Base-by-base conservation (phyloP, 2,329 filamentous ascomycete genomes). In the Magnaporthiopsis poae region DNA sequence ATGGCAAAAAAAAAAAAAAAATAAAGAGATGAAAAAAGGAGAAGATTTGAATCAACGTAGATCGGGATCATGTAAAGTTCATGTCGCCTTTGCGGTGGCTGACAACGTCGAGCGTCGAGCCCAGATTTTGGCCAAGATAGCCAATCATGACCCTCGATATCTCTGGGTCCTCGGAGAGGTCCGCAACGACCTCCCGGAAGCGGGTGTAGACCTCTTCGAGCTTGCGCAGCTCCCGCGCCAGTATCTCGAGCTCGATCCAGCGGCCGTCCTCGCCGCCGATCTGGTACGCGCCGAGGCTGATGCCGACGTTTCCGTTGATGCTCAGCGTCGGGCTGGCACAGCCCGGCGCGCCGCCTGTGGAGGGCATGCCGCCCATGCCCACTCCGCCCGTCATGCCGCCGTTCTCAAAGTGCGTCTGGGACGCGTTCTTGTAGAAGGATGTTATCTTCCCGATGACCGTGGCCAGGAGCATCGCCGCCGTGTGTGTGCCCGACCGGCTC, bases 391-490 rank as follows among this genome's bases (percentile, higher is more conserved):
- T 46, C 29, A 31, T 39, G 15, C 36, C 66, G n/a, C 70, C 69
- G 60, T 71, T 69, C 59, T 78, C 78, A 67, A 79, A 80, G 67
- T 79, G 77, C 3, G 75, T 72, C 63, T 77, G 73, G 12, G 75
- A 77, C 2, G 78, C 79, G 25, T 74, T 75, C 67, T 77, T 79
- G 72, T 83, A 83, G 65, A 81, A 77, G 1, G 77, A 78, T 1
- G 80, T 78, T 62, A 82, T 79, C 70, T 82, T 80, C 63, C 78
- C 78, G 25, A 84, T 78, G 27, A 83, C 74, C 0, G 81, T 82
- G 0, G 79, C 80, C n/a, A 83, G 75, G 0, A 84, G 75, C 81
- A 82, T 83, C 5, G 78, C 77, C 0, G 78, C 75, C 1, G 80
- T 81, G 63, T 80, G 78, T 3, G 76, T 78, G 1, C 77, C 79